These are phyloP conservation scores for Blastocystis sp. DNA, from an alignment of 352 stramenopile genomes.

Conservation along the genomic window DNA sequence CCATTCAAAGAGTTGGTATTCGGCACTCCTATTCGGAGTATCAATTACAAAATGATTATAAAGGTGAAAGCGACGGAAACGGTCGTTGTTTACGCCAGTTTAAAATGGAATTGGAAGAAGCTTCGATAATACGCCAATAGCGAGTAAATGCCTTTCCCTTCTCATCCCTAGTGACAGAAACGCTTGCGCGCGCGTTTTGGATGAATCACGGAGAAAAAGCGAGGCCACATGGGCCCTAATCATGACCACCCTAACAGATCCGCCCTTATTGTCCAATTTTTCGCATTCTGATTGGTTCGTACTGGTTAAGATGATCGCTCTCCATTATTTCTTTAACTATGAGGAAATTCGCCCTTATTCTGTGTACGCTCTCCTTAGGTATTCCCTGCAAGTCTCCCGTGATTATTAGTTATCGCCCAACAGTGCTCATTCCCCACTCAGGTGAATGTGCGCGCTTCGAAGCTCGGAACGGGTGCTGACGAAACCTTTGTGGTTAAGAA, in stretches of 20 bases:
- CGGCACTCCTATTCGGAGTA: too few species aligned
- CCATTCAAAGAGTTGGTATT: too few species aligned
- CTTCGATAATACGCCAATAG: too few species aligned
- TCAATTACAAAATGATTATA: conserved; percentile 11
- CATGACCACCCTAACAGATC: neutral
- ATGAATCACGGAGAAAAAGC: neutral
- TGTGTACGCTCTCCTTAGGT: neutral
- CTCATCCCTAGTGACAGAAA: neutral
- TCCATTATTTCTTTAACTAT: neutral
- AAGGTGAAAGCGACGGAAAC: neutral
- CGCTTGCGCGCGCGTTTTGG: conserved; percentile 29
- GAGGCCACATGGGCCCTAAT: neutral
- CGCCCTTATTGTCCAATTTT: conserved; percentile 82
- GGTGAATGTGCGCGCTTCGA: neutral
- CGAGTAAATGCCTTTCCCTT: too few species aligned
- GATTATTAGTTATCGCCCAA: neutral
- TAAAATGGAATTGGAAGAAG: neutral
- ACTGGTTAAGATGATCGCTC: too few species aligned
- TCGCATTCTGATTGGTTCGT: conserved; percentile 88
- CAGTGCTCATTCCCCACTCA: neutral
- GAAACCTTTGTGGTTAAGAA: conserved; percentile 75
- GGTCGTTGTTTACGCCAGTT: too few species aligned
- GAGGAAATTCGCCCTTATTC: neutral
- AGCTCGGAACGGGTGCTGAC: neutral
- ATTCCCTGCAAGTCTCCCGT: neutral